Evolutionary conservation across 148 eudicot species (phyloP).

Genomic region (Fallopia convolvulus): DNA sequence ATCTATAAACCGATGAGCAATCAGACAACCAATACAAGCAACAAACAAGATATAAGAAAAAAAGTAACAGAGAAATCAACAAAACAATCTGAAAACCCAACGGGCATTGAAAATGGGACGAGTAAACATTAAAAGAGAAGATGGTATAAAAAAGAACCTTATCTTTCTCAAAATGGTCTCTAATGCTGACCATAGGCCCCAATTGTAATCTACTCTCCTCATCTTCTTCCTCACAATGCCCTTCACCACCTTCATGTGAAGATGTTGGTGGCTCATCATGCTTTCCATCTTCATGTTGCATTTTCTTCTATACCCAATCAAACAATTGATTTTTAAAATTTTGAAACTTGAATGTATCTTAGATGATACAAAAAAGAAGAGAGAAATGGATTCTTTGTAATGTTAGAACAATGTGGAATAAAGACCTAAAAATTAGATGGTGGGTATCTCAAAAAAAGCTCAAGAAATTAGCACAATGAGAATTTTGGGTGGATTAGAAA

Average conservation of each 20-base stretch:
- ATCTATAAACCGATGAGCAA: too few species aligned
- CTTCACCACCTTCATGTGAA: slow-evolving; percentile 9
- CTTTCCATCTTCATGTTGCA: background rate
- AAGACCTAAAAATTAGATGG: background rate
- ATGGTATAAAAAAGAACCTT: slow-evolving; percentile 30
- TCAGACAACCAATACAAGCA: too few species aligned
- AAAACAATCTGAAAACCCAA: too few species aligned
- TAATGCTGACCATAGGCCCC: slow-evolving; percentile 62
- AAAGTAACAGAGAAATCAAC: too few species aligned
- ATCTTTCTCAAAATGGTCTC: slow-evolving; percentile 65
- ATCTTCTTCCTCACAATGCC: slow-evolving; percentile 48
- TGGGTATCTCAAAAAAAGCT: background rate
- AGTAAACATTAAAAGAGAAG: background rate
- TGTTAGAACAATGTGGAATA: background rate
- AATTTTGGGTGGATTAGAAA: background rate
- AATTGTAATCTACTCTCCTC: slow-evolving; percentile 41
- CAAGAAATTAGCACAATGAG: slow-evolving; percentile 1
- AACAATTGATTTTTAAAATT: background rate
- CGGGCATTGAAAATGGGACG: too few species aligned
- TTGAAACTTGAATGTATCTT: background rate
- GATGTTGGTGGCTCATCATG: slow-evolving; percentile 23
- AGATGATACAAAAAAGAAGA: background rate
- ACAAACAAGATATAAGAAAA: too few species aligned
- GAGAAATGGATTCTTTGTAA: background rate
- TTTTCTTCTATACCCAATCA: background rate